Conservation (phyloP, 768 basidiomycete genomes). For the Tricholoma sp. region DNA sequence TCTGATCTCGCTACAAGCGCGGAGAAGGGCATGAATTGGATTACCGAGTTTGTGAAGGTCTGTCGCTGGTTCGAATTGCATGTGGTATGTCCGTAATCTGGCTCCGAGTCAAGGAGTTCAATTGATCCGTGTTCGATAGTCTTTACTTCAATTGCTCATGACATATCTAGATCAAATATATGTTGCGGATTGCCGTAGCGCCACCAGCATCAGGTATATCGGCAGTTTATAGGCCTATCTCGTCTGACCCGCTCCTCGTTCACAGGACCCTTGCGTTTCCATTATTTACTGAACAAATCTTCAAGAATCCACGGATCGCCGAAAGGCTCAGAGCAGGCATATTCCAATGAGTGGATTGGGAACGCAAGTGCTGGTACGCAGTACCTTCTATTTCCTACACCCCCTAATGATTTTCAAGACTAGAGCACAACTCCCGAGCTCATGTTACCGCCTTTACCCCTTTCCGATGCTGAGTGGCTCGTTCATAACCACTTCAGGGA, state of each 20-base stretch:
- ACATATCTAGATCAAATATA: slow-evolving; percentile 71
- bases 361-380: slow-evolving; percentile 40
- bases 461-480: too few relatives aligned
- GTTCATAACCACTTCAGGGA: too few relatives aligned
- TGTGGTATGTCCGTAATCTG: slow-evolving; percentile 43
- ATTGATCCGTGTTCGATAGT: slow-evolving; percentile 27
- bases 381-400: not conserved
- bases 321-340: slow-evolving; percentile 41
- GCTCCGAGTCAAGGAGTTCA: not conserved
- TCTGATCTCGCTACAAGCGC: slow-evolving; percentile 28
- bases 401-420: slow-evolving; percentile 13
- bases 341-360: slow-evolving; percentile 46
- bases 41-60: slow-evolving; percentile 46
- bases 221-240: not conserved
- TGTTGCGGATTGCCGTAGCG: slow-evolving; percentile 35
- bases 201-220: slow-evolving; percentile 42
- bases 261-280: slow-evolving; percentile 49
- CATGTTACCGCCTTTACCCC: slow-evolving; percentile 47
- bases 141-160: slow-evolving; percentile 55
- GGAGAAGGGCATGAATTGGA: slow-evolving; percentile 45
- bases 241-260: not conserved
- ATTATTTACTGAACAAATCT: slow-evolving; percentile 46
- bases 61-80: slow-evolving; percentile 63
- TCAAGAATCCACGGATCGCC: slow-evolving; percentile 41
- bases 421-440: slow-evolving; percentile 32